Evolutionary conservation across 352 stramenopile genomes (phyloP).

Genomic region (Elongisporangium prolatum): DNA sequence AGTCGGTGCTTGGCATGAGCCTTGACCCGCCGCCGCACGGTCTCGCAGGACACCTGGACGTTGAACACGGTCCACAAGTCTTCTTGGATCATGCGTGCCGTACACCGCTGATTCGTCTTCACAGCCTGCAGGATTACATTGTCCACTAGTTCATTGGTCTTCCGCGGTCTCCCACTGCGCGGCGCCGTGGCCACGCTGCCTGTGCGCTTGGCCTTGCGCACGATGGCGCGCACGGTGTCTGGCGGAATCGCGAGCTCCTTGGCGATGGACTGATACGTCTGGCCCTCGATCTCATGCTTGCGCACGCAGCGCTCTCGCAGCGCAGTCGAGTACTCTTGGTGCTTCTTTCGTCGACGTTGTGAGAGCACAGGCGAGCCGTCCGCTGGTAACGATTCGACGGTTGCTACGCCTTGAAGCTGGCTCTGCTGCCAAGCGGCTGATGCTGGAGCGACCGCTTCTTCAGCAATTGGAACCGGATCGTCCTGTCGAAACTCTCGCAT

Average conservation of each 20-base stretch:
- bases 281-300: conserved; percentile 47
- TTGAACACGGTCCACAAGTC: conserved; percentile 47
- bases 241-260: conserved; percentile 50
- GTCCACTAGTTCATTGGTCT: conserved; percentile 61
- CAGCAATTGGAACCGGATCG: background rate
- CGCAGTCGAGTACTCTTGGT: conserved; percentile 54
- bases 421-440: background rate
- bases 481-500: conserved; percentile 22
- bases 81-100: conserved; percentile 59
- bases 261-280: conserved; percentile 49
- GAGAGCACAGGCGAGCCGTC: conserved; percentile 2
- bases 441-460: background rate
- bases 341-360: conserved; percentile 20
- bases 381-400: background rate
- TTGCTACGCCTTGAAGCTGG: background rate
- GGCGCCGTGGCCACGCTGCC: conserved; percentile 45
- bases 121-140: conserved; percentile 63
- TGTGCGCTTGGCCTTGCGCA: conserved; percentile 60
- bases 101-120: conserved; percentile 42
- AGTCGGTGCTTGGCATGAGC: conserved; percentile 41
- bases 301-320: conserved; percentile 43
- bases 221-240: conserved; percentile 54
- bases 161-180: conserved; percentile 56
- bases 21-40: conserved; percentile 46
- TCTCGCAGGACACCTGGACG: conserved; percentile 57